Evolutionary conservation across 1,284 basidiomycete genomes (phyloP).

Genomic region (Microbotryum violaceum): DNA sequence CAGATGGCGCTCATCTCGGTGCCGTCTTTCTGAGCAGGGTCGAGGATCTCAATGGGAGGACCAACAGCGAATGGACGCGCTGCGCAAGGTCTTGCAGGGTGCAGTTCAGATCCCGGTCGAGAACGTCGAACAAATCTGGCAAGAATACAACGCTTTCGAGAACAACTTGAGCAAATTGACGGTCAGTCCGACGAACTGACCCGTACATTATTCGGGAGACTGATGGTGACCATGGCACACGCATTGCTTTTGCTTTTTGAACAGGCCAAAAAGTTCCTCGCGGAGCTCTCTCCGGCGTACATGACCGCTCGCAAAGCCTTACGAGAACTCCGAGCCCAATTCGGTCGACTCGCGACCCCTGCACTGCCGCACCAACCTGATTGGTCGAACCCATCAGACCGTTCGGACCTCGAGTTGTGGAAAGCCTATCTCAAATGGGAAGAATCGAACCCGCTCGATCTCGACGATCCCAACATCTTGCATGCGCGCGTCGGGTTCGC

Average conservation of each 20-base stretch:
- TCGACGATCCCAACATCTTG: constrained; percentile 67
- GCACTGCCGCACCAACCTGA: constrained; percentile 62
- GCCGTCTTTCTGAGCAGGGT: constrained; percentile 44
- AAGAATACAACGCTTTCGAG: constrained; percentile 90
- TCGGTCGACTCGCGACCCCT: constrained; percentile 42
- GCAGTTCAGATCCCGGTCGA: constrained; percentile 89
- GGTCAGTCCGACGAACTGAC: constrained; percentile 42
- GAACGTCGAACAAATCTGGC: constrained; percentile 90
- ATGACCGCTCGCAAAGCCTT: constrained; percentile 90
- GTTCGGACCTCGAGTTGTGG: constrained; percentile 73
- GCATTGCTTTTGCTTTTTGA: background rate
- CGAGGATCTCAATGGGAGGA: constrained; percentile 78
- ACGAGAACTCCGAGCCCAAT: constrained; percentile 61
- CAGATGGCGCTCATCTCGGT: background rate
- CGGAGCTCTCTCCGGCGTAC: constrained; percentile 70
- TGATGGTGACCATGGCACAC: background rate
- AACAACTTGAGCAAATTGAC: constrained; percentile 83
- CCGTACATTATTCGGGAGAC: background rate
- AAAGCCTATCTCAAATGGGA: constrained; percentile 92
- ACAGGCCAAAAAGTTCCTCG: constrained; percentile 87
- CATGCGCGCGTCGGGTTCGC: constrained; percentile 68
- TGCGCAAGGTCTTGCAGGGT: constrained; percentile 86
- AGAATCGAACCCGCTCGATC: constrained; percentile 83
- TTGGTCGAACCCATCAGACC: constrained; percentile 57
- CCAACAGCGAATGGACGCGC: constrained; percentile 87